phyloP scores from a whole-genome alignment of 2,329 filamentous ascomycete genomes.

The Cytospora piceicola region DNA sequence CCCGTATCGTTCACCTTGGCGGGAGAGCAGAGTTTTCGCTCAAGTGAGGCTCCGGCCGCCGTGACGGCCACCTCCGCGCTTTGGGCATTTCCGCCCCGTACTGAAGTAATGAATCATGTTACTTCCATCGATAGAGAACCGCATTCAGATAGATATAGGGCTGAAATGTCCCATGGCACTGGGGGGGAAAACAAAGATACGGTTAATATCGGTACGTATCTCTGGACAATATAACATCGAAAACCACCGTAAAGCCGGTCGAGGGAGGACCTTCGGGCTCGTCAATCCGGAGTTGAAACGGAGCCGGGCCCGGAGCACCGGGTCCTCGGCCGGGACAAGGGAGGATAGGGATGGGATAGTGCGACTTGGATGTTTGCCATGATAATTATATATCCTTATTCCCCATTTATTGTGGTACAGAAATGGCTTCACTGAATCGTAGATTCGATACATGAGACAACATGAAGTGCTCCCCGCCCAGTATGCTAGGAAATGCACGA shows the following conservation, averaged over 20 bases:
- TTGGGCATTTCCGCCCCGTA: background rate
- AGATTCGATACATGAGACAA: background rate
- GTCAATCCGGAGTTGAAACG: background rate
- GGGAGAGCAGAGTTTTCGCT: background rate
- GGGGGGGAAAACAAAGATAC: background rate
- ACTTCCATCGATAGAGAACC: background rate
- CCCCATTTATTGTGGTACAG: background rate
- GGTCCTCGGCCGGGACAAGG: background rate
- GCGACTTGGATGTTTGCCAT: background rate
- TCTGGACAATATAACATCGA: background rate
- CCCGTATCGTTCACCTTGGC: constrained; percentile 1
- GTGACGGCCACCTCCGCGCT: constrained; percentile 15
- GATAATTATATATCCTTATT: background rate
- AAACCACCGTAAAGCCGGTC: background rate
- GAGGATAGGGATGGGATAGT: background rate
- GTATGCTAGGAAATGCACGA: background rate
- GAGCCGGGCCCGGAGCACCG: background rate
- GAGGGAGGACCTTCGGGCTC: background rate
- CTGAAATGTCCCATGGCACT: background rate
- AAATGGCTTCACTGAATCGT: too few relatives aligned
- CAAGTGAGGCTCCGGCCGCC: constrained; percentile 10
- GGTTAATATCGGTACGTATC: background rate
- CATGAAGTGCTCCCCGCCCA: background rate
- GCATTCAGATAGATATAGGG: background rate
- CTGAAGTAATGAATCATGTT: background rate